Conservation (phyloP, 2,329 filamentous ascomycete species). For the Furcasterigmium furcatum region DNA sequence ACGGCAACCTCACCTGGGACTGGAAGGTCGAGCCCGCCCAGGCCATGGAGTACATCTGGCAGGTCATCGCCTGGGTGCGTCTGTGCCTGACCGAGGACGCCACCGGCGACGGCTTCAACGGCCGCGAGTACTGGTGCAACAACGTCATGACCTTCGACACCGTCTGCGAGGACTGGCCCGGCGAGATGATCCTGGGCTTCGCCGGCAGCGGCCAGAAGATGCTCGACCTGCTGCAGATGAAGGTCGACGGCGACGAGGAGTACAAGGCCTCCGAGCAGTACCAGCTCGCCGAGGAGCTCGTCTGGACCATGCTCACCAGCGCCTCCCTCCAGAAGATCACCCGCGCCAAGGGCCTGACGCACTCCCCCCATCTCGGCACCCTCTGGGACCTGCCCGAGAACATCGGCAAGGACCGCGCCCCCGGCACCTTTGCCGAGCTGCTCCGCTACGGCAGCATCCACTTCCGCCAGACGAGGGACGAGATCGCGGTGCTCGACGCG, state of each 20-base stretch:
- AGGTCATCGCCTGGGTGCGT: constrained; percentile 23
- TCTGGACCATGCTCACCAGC: constrained; percentile 25
- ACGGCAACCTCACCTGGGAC: constrained; percentile 13
- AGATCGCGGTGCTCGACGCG: constrained; percentile 11
- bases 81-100: constrained; percentile 29
- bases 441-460: constrained; percentile 28
- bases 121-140: constrained; percentile 26
- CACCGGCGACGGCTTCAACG: constrained; percentile 26
- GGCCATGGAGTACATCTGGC: constrained; percentile 25
- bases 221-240: constrained; percentile 15
- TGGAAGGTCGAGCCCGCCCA: constrained; percentile 17
- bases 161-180: constrained; percentile 17
- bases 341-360: constrained; percentile 23
- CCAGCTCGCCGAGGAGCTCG: constrained; percentile 16
- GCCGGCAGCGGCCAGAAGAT: constrained; percentile 10
- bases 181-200: constrained; percentile 14
- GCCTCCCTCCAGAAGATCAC: constrained; percentile 30
- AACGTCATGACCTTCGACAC: constrained; percentile 25
- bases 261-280: constrained; percentile 15
- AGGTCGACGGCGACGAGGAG: constrained; percentile 12
- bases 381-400: constrained; percentile 27
- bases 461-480: constrained; percentile 27
- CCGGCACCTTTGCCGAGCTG: constrained; percentile 29
- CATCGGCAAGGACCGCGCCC: constrained; percentile 21
- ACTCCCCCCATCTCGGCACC: constrained; percentile 18